Evolutionary conservation across 164 flowering plant genomes (phyloP).

Genomic region (Cinnamomum micranthum): DNA sequence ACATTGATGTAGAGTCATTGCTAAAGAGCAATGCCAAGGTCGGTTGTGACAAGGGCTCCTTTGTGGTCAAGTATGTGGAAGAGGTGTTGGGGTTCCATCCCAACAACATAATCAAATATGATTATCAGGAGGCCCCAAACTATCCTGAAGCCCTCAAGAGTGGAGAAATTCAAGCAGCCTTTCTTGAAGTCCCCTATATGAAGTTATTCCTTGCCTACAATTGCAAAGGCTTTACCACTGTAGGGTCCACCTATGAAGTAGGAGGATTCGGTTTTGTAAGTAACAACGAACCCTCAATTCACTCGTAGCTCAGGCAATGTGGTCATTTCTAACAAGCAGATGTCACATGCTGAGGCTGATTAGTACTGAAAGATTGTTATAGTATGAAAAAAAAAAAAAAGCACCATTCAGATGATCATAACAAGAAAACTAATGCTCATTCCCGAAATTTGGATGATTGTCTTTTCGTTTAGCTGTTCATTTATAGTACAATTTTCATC

Average conservation of each 20-base stretch:
- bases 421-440: neutral
- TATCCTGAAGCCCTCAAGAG: conserved; percentile 19
- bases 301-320: no score
- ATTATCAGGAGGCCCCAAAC: neutral
- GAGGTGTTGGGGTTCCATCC: conserved; percentile 12
- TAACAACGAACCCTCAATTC: neutral
- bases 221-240: conserved; percentile 22
- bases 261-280: conserved; percentile 53
- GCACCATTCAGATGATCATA: neutral
- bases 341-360: neutral
- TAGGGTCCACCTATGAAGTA: conserved; percentile 25
- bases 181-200: conserved; percentile 22
- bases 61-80: conserved; percentile 18
- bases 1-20: neutral
- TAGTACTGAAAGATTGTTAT: neutral
- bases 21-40: conserved; percentile 14
- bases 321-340: no score
- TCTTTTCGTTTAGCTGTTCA: no score
- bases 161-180: conserved; percentile 27
- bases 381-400: neutral
- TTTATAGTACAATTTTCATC: no score
- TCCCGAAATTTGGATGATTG: no score
- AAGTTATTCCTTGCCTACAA: conserved; percentile 29
- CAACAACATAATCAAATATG: conserved; percentile 15
- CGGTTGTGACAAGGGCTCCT: conserved; percentile 23